phyloP scores from a whole-genome alignment of 306 rosid genomes.

The Lagenaria siceraria region DNA sequence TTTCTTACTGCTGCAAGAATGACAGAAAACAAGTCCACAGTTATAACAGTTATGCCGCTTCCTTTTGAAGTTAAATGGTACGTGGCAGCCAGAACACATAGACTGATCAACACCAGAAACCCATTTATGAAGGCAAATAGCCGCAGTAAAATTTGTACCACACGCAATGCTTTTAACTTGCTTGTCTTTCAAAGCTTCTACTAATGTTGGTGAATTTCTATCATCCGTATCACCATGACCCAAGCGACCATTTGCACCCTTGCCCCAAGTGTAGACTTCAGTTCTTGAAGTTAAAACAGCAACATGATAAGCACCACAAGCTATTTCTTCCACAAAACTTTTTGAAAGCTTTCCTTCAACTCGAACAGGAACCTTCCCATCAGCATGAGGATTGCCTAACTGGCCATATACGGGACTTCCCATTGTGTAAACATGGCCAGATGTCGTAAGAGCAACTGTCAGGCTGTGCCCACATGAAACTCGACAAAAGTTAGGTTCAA shows the following conservation, averaged over 20 bases:
- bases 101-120: slow-evolving; percentile 98
- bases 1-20: slow-evolving; percentile 96
- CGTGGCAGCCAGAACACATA: slow-evolving; percentile 95
- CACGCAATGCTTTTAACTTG: slow-evolving; percentile 94
- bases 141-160: slow-evolving; percentile 88
- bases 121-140: slow-evolving; percentile 98
- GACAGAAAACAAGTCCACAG: slow-evolving; percentile 97
- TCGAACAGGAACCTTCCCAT: slow-evolving; percentile 69
- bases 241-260: slow-evolving; percentile 97
- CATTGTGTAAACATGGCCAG: slow-evolving; percentile 88
- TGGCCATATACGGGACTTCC: slow-evolving; percentile 98
- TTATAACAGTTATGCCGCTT: slow-evolving; percentile 95
- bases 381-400: slow-evolving; percentile 81
- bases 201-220: slow-evolving; percentile 60
- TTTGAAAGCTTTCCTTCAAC: slow-evolving; percentile 80
- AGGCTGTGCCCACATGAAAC: slow-evolving; percentile 95
- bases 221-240: slow-evolving; percentile 95
- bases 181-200: slow-evolving; percentile 89
- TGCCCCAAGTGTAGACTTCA: slow-evolving; percentile 98
- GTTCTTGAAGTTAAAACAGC: slow-evolving; percentile 91
- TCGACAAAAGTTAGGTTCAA: slow-evolving; percentile 79
- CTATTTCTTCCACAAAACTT: slow-evolving; percentile 90
- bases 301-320: slow-evolving; percentile 97
- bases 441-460: slow-evolving; percentile 86
- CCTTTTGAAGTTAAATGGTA: slow-evolving; percentile 92